Evolutionary conservation across 495 filamentous ascomycete genomes (phyloP).

Genomic region (Neurospora intermedia): DNA sequence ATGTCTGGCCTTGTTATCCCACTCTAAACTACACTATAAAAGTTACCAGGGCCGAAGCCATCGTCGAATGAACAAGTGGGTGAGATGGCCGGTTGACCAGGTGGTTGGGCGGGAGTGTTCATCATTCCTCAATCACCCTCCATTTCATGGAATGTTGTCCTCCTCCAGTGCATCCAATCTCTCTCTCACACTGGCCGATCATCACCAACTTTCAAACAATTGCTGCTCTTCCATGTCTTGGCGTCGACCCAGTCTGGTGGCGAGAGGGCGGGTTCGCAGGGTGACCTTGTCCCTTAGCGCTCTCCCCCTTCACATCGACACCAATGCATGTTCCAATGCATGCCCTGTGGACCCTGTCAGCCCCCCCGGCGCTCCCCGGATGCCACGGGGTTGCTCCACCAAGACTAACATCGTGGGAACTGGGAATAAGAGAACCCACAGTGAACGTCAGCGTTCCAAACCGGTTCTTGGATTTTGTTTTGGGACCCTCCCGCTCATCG

Average conservation of each 20-base stretch:
- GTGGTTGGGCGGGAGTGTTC: not conserved
- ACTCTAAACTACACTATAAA: too few species aligned
- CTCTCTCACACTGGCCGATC: not conserved
- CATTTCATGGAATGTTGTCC: not conserved
- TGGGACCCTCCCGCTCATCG: not conserved
- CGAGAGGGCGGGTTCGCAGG: not conserved
- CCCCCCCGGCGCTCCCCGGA: not conserved
- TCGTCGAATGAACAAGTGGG: not conserved
- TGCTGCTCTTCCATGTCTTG: not conserved
- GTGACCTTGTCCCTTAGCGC: not conserved
- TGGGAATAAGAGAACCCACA: not conserved
- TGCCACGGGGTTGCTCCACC: not conserved
- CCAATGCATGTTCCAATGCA: too few species aligned
- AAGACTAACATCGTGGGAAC: not conserved
- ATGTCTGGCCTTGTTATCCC: not conserved
- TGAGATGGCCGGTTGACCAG: not conserved
- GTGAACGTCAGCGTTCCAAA: not conserved
- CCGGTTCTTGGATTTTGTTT: not conserved
- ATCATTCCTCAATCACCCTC: not conserved
- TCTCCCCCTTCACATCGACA: too few species aligned
- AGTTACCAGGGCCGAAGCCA: not conserved
- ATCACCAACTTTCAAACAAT: not conserved
- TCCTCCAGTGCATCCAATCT: not conserved
- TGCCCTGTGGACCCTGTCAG: not conserved
- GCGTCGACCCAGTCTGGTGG: not conserved